Evolutionary conservation across 2,329 filamentous ascomycete genomes (phyloP), one percentile per base, ranked within the genome.

Genomic region (Colletotrichum noveboracense): DNA sequence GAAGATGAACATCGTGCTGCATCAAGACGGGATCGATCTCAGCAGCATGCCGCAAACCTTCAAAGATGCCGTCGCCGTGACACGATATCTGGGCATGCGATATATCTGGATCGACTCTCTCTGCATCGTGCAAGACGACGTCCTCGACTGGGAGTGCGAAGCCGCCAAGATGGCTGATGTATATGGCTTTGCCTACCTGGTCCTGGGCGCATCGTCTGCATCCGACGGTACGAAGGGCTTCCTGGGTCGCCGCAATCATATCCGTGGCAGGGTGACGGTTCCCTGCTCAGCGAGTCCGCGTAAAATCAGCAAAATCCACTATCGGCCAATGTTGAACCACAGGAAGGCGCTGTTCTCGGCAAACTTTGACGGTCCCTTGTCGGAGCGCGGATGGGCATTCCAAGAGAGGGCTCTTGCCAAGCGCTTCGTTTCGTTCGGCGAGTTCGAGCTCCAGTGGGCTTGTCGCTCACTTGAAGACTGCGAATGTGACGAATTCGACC

Each of bases 51-150:
- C 30, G 7, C 32, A 38, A 66, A 78, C 64, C 62, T 77, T 66
- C 70, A 18, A 36, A 21, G 75, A 78, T 36, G 68, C 70, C 36
- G 36, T 78, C 24, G 24, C 8, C 0, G 66, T 78, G n/a, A 70
- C 77, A 1, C 68, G 65, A 5, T 34, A 61, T 14, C 61, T 78
- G 9, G 71, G 66, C 1, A 69, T 77, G 8, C 77, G 66, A n/a
- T 78, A 78, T 24, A n/a, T 78, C 9, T 78, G 77, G 77, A 76
- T 78, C 28, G 77, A 78, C 7, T 74, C 71, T 0, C 43, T 78
- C 12, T 78, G 77, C 55, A 78, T 78, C 30, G 64, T 78, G 24
- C 77, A 78, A 32, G 77, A 78, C 30, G 74, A 70, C 6, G 71
- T 66, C 16, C 32, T 60, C 1, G 77, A 78, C 24, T 76, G 75